Evolutionary conservation across 768 basidiomycete species (phyloP).

Genomic region (Agrocybe praecox): DNA sequence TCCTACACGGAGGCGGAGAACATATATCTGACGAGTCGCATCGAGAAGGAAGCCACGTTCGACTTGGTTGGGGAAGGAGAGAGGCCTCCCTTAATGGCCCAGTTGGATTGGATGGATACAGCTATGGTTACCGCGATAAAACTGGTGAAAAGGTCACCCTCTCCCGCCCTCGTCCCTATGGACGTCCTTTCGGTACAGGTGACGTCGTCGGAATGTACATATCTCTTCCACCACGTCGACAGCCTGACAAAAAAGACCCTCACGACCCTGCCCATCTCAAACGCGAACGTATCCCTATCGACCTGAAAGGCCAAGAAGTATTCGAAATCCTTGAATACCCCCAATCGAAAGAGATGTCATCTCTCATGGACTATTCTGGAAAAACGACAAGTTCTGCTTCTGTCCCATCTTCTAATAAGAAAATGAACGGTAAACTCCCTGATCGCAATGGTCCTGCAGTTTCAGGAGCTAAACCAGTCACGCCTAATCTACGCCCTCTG

Average conservation of each 20-base stretch:
- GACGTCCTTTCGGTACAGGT: constrained; percentile 70
- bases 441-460: constrained; percentile 50
- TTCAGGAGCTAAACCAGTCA: constrained; percentile 34
- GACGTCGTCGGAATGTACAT: constrained; percentile 96
- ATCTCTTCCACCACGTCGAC: constrained; percentile 71
- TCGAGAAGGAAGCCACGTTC: constrained; percentile 77
- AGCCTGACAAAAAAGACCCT: constrained; percentile 61
- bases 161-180: constrained; percentile 81
- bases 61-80: constrained; percentile 89
- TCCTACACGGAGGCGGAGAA: constrained; percentile 76
- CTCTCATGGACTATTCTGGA: constrained; percentile 77
- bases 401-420: constrained; percentile 63
- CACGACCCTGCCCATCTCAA: constrained; percentile 82
- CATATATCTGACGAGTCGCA: constrained; percentile 46
- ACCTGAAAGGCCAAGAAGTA: constrained; percentile 95
- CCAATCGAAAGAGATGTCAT: constrained; percentile 88
- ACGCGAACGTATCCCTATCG: constrained; percentile 91
- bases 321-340: constrained; percentile 93
- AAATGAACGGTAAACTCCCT: constrained; percentile 70
- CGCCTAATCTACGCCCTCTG: constrained; percentile 58
- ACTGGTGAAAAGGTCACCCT: constrained; percentile 90
- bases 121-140: constrained; percentile 90
- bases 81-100: constrained; percentile 95
- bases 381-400: constrained; percentile 59
- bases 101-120: constrained; percentile 91